These are phyloP conservation scores for Trametes pubescens DNA, from an alignment of 1,284 basidiomycete genomes.

Conservation along the genomic window DNA sequence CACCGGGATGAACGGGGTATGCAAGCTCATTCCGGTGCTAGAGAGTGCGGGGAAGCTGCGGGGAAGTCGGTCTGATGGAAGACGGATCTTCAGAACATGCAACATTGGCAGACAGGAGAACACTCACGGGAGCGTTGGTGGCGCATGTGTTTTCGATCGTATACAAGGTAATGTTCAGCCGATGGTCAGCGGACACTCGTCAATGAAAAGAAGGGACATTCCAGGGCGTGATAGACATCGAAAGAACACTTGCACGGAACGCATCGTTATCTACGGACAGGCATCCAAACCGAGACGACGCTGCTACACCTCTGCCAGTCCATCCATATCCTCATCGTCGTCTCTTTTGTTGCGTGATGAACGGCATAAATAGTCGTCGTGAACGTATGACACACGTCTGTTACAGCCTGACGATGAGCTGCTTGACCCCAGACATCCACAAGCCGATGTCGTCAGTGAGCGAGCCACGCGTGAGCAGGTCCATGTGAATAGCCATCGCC, in stretches of 20 bases:
- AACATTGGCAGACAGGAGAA: background rate
- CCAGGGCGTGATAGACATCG: background rate
- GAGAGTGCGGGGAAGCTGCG: background rate
- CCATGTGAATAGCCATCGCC: conserved; percentile 81
- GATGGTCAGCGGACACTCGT: background rate
- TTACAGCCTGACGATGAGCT: conserved; percentile 73
- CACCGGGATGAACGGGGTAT: background rate
- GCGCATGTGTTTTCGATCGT: conserved; percentile 20
- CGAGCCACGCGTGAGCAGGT: conserved; percentile 78
- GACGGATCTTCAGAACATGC: background rate
- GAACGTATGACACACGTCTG: background rate
- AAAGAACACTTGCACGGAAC: conserved; percentile 4
- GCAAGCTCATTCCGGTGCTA: background rate
- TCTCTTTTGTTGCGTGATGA: conserved; percentile 30
- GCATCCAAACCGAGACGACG: conserved; percentile 29
- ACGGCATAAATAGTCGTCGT: conserved; percentile 25
- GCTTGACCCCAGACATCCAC: conserved; percentile 90
- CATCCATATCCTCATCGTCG: conserved; percentile 23
- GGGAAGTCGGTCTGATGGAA: conserved; percentile 17
- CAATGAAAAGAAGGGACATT: background rate
- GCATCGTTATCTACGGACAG: conserved; percentile 27
- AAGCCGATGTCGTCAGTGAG: conserved; percentile 83
- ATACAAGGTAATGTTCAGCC: background rate
- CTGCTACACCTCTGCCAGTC: conserved; percentile 21
- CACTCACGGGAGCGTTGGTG: conserved; percentile 13